Evolutionary conservation across 306 rosid genomes (phyloP).

Genomic region (Neltuma alba): DNA sequence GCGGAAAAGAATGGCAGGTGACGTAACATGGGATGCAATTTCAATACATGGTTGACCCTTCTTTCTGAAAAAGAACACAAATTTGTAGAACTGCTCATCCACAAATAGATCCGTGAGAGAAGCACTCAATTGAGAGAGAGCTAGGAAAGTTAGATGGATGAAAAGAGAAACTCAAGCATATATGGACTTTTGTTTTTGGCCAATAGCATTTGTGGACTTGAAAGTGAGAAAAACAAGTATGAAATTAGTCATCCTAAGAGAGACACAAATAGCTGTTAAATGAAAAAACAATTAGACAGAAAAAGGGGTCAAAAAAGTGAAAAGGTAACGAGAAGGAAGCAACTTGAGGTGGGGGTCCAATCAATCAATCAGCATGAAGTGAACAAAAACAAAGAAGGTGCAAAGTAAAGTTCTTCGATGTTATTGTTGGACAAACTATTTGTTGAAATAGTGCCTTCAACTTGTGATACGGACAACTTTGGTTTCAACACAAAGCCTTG

Average conservation of each 20-base stretch:
- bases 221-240: background rate
- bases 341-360: background rate
- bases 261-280: background rate
- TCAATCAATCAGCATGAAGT: slow-evolving; percentile 35
- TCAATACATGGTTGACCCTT: background rate
- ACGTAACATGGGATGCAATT: slow-evolving; percentile 29
- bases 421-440: slow-evolving; percentile 20
- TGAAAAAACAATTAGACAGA: background rate
- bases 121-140: background rate
- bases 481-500: background rate
- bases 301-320: background rate
- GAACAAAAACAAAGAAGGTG: slow-evolving; percentile 21
- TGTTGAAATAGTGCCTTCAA: slow-evolving; percentile 24
- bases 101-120: background rate
- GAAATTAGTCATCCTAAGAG: background rate
- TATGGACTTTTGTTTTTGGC: too few species aligned
- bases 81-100: too few species aligned
- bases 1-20: background rate
- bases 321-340: background rate
- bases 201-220: too few species aligned
- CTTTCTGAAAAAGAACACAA: background rate
- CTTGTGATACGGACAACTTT: slow-evolving; percentile 26
- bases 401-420: slow-evolving; percentile 17
- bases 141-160: background rate
- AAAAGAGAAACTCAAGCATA: background rate